Conservation (phyloP, 805 yeast genomes). For the Kluyveromyces starmeri region DNA sequence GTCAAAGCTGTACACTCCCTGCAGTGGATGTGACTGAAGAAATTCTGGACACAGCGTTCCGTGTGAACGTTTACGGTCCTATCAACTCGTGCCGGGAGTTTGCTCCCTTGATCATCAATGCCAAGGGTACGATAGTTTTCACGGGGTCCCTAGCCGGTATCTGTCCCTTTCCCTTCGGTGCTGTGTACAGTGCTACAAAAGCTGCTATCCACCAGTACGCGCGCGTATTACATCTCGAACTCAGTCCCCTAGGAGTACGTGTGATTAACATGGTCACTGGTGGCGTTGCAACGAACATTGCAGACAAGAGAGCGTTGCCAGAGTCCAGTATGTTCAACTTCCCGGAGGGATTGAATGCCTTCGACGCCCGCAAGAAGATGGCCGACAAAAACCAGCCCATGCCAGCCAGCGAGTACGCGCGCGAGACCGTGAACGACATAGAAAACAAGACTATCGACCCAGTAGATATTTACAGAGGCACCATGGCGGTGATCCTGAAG, state of each 20-base stretch:
- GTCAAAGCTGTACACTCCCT: conserved; percentile 64
- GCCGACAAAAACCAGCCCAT: conserved; percentile 52
- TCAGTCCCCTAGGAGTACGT: conserved; percentile 63
- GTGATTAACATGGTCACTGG: conserved; percentile 69
- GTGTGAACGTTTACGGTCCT: conserved; percentile 66
- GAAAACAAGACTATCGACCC: conserved; percentile 26
- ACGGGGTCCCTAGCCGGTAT: conserved; percentile 68
- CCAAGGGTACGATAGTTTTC: conserved; percentile 61
- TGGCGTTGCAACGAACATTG: conserved; percentile 64
- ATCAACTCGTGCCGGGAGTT: conserved; percentile 55
- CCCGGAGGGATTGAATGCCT: conserved; percentile 42
- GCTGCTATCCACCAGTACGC: conserved; percentile 74
- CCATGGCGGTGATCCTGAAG: conserved; percentile 33
- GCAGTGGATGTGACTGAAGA: conserved; percentile 58
- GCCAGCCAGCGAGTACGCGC: conserved; percentile 49
- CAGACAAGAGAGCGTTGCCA: conserved; percentile 55
- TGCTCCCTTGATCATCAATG: conserved; percentile 44
- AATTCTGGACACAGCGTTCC: conserved; percentile 40
- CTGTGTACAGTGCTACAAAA: conserved; percentile 58
- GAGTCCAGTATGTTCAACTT: conserved; percentile 42
- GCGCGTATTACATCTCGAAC: conserved; percentile 50
- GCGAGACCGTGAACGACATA: conserved; percentile 44
- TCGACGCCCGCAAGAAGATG: conserved; percentile 47
- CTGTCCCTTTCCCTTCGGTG: conserved; percentile 61
- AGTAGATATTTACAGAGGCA: conserved; percentile 52